phyloP scores from a whole-genome alignment of 148 eudicot genomes.

The Nepenthes mirabilis region DNA sequence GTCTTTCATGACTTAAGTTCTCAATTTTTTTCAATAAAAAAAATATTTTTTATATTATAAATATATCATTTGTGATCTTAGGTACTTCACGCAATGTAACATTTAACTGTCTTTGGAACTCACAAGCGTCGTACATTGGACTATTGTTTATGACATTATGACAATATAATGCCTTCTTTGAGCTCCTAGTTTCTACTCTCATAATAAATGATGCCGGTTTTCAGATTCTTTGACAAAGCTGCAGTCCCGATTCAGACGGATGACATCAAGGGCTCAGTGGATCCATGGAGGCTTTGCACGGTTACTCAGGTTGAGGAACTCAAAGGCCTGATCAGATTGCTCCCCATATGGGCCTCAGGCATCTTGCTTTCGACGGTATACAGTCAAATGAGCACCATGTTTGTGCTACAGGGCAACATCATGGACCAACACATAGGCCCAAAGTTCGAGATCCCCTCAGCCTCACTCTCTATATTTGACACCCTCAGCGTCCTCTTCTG shows the following conservation, averaged over 20 bases:
- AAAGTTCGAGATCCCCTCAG: slow-evolving; percentile 12
- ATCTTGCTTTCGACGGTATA: slow-evolving; percentile 10
- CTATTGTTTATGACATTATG: too few species aligned
- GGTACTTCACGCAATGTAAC: background rate
- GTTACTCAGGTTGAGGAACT: slow-evolving; percentile 18
- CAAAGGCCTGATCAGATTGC: slow-evolving; percentile 5
- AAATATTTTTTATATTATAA: too few species aligned
- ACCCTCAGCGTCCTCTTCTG: slow-evolving; percentile 19
- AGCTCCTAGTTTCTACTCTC: too few species aligned
- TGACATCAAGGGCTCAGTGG: background rate
- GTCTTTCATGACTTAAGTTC: too few species aligned
- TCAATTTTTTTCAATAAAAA: too few species aligned
- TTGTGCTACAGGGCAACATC: slow-evolving; percentile 11
- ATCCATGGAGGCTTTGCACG: slow-evolving; percentile 11
- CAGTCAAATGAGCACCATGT: slow-evolving; percentile 17
- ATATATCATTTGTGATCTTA: background rate
- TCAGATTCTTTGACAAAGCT: slow-evolving; percentile 14
- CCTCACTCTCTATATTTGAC: slow-evolving; percentile 13
- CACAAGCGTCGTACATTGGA: too few species aligned
- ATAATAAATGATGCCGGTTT: background rate
- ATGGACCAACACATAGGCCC: slow-evolving; percentile 17
- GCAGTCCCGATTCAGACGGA: slow-evolving; percentile 8
- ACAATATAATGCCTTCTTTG: too few species aligned
- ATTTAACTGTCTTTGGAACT: too few species aligned
- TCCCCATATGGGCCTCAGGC: slow-evolving; percentile 12